Conservation (phyloP, 306 rosid genomes). For the Heteromeles arbutifolia region DNA sequence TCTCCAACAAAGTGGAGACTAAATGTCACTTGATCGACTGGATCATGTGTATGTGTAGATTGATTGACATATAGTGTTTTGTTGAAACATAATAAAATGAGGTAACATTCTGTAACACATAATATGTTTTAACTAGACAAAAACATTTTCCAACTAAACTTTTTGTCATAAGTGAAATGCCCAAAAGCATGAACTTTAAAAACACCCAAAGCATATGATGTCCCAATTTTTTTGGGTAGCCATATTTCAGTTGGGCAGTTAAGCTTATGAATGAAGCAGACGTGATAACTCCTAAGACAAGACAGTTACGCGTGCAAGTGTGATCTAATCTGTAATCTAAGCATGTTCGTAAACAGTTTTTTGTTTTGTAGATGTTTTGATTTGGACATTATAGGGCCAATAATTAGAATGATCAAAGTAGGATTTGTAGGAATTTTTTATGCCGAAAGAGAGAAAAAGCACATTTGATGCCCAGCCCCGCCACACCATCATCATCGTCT, state of each 20-base stretch:
- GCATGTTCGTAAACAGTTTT: slow-evolving; percentile 46
- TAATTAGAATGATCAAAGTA: slow-evolving; percentile 31
- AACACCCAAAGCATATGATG: too few relatives aligned
- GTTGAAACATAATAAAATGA: not conserved
- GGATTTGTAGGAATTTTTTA: slow-evolving; percentile 31
- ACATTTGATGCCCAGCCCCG: not conserved
- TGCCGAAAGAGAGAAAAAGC: slow-evolving; percentile 23
- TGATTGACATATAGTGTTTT: too few relatives aligned
- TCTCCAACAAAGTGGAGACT: too few relatives aligned
- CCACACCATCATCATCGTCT: not conserved
- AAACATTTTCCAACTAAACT: not conserved
- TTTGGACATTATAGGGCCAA: slow-evolving; percentile 46
- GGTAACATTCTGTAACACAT: not conserved
- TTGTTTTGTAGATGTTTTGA: slow-evolving; percentile 33
- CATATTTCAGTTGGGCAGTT: too few relatives aligned
- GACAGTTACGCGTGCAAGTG: slow-evolving; percentile 63
- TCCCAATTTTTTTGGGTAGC: too few relatives aligned
- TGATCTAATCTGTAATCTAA: slow-evolving; percentile 5
- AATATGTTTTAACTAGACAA: not conserved
- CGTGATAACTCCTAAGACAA: slow-evolving; percentile 28
- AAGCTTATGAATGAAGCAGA: too few relatives aligned
- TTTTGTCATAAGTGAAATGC: too few relatives aligned
- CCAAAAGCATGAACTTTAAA: too few relatives aligned
- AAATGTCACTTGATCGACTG: not conserved
- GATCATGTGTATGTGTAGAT: not conserved